Conservation (phyloP, 148 eudicot genomes). For the Mesembryanthemum crystallinum region DNA sequence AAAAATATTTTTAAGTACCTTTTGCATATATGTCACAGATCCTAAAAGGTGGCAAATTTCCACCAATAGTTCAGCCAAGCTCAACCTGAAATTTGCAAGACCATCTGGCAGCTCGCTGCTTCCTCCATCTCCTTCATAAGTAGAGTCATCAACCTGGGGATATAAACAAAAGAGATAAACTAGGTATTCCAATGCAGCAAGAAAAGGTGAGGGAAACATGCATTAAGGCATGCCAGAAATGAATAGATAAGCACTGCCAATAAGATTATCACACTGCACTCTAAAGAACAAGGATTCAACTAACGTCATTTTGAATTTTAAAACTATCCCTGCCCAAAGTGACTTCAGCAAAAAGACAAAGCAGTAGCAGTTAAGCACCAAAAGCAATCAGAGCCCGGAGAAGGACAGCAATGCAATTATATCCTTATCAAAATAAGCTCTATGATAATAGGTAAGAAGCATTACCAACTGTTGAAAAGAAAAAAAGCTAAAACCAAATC, state of each 20-base stretch:
- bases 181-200: not conserved
- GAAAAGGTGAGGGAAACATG: not conserved
- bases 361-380: not conserved
- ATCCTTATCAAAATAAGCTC: not conserved
- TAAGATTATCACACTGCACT: not conserved
- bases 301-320: not conserved
- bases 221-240: not conserved
- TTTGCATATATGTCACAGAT: constrained; percentile 55
- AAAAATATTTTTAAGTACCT: constrained; percentile 42
- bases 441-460: not conserved
- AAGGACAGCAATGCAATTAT: not conserved
- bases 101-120: constrained; percentile 77
- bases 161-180: not conserved
- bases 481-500: not conserved
- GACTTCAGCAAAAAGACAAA: not conserved
- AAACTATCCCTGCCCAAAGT: not conserved
- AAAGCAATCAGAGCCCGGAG: not conserved
- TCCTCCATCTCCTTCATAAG: constrained; percentile 47
- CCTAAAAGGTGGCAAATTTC: constrained; percentile 81
- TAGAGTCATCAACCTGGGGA: constrained; percentile 71
- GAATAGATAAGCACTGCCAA: not conserved
- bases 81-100: constrained; percentile 78
- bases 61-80: constrained; percentile 79
- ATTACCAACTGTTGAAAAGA: not conserved
- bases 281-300: not conserved